Percentiles rank a stretch among this genome's conserved stretches.
phyloP scores from a whole-genome alignment of 2,329 filamentous ascomycete genomes.

The Phaeoacremonium minimum region DNA sequence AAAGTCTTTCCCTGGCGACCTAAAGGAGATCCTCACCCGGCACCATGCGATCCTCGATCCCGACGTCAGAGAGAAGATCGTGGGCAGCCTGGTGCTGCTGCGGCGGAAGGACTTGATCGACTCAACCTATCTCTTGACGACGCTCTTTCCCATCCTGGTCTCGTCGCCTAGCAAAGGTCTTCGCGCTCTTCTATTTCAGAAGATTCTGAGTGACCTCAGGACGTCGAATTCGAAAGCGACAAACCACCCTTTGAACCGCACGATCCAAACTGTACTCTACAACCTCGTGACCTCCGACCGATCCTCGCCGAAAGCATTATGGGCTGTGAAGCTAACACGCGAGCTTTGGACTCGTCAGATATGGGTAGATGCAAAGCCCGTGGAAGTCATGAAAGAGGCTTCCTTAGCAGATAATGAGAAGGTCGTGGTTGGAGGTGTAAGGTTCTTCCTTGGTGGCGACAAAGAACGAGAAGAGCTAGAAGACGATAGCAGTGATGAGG shows the following conservation, averaged over 20 bases:
- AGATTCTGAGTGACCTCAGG: conserved; percentile 87
- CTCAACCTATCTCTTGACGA: conserved; percentile 77
- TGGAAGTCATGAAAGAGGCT: conserved; percentile 98
- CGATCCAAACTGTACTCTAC: conserved; percentile 88
- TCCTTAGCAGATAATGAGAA: conserved; percentile 88
- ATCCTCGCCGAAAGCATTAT: conserved; percentile 79
- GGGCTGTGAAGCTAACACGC: conserved; percentile 92
- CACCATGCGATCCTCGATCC: conserved; percentile 81
- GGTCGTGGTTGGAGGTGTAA: conserved; percentile 78
- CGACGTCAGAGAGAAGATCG: conserved; percentile 89
- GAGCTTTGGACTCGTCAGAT: conserved; percentile 96
- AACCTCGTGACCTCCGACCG: conserved; percentile 86
- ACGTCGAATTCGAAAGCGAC: conserved; percentile 81
- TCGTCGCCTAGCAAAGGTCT: conserved; percentile 89
- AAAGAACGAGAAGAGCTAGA: conserved; percentile 92
- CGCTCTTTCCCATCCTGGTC: conserved; percentile 90
- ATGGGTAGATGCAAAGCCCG: conserved; percentile 90
- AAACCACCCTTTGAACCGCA: conserved; percentile 90
- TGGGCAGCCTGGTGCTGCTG: conserved; percentile 81
- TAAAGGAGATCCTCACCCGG: conserved; percentile 74
- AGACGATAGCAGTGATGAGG: conserved; percentile 83
- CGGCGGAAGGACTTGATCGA: conserved; percentile 90
- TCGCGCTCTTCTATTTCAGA: conserved; percentile 75
- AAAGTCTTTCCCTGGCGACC: conserved; percentile 69
- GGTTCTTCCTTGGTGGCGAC: conserved; percentile 94